Evolutionary conservation across 768 basidiomycete genomes (phyloP).

Genomic region (Suillus placidus): DNA sequence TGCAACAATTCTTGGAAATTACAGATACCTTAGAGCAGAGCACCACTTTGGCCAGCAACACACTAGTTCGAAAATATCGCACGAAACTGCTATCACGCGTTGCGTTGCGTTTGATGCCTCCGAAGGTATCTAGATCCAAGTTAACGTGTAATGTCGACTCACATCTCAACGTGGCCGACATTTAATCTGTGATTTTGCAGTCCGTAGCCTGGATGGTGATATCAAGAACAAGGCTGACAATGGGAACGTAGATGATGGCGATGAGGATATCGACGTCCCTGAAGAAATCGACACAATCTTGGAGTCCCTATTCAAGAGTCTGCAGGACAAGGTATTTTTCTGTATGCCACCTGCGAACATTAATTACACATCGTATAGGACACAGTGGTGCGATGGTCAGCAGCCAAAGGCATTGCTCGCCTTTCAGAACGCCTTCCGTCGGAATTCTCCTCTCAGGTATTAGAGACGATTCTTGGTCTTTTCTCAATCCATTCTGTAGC

Average conservation of each 20-base stretch:
- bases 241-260: conserved; percentile 27
- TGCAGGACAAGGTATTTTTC: conserved; percentile 79
- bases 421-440: conserved; percentile 78
- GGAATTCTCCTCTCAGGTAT: conserved; percentile 77
- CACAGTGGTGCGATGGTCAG: conserved; percentile 92
- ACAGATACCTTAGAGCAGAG: conserved; percentile 45
- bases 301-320: conserved; percentile 66
- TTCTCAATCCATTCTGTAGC: conserved; percentile 75
- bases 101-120: conserved; percentile 63
- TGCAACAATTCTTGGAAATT: conserved; percentile 49
- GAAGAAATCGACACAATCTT: conserved; percentile 76
- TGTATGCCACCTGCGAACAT: neutral
- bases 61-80: conserved; percentile 67
- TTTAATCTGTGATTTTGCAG: conserved; percentile 15
- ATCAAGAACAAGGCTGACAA: conserved; percentile 14
- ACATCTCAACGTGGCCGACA: neutral
- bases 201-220: conserved; percentile 27
- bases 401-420: conserved; percentile 89
- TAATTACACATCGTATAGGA: conserved; percentile 54
- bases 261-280: conserved; percentile 62
- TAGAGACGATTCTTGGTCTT: conserved; percentile 75
- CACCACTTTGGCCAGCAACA: conserved; percentile 52
- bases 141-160: conserved; percentile 4
- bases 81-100: conserved; percentile 70
- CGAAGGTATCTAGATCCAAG: conserved; percentile 33